A percentile compares a stretch with the other conserved stretches of the same genome.
These are phyloP conservation scores for Dictyostelium citrinum DNA, from an alignment of 78 protist species.

Conservation along the genomic window DNA sequence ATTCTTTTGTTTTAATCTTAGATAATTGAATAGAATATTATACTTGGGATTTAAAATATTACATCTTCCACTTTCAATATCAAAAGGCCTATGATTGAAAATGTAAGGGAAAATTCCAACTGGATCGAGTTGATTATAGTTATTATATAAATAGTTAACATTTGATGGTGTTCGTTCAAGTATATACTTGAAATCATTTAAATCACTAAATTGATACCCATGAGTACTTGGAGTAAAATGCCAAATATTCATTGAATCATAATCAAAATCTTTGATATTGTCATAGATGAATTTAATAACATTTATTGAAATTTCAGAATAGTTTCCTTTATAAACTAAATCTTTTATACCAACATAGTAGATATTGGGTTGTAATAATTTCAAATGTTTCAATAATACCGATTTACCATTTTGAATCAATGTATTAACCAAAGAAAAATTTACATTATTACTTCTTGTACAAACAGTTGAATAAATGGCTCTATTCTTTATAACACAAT, in stretches of 20 bases:
- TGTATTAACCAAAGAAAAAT: neutral
- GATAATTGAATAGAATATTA: neutral
- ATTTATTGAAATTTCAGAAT: neutral
- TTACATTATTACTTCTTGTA: neutral
- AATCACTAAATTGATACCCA: neutral
- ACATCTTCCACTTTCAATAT: neutral
- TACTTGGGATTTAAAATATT: neutral
- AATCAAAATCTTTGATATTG: neutral
- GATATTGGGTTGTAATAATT: neutral
- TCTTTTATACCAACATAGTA: neutral
- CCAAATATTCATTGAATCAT: neutral
- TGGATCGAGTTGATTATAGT: neutral
- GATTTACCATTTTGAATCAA: neutral
- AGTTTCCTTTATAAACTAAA: neutral
- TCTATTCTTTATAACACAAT: neutral
- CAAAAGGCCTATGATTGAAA: neutral
- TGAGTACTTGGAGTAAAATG: neutral
- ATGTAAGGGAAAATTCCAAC: neutral
- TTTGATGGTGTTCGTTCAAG: neutral
- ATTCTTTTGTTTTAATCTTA: neutral
- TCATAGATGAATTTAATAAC: neutral
- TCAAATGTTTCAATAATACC: neutral
- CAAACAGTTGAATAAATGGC: neutral
- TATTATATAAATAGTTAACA: neutral
- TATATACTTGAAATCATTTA: neutral